Evolutionary conservation across 164 flowering plant species (phyloP).

Genomic region (Annona cherimola): DNA sequence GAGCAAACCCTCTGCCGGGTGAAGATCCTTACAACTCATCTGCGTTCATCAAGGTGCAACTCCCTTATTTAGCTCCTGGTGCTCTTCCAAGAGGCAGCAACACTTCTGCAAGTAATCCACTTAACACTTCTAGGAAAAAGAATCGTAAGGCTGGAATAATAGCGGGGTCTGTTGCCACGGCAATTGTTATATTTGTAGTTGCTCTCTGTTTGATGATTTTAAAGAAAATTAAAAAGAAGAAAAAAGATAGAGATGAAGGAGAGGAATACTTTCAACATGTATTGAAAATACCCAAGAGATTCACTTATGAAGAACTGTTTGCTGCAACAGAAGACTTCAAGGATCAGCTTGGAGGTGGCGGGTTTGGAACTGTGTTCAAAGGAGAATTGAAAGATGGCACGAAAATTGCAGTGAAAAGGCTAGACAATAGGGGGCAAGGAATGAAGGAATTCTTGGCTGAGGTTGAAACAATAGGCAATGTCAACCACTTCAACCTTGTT

Average conservation of each 20-base stretch:
- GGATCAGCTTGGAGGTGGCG: neutral
- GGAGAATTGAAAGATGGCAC: constrained; percentile 4
- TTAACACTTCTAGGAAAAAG: neutral
- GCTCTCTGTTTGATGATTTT: neutral
- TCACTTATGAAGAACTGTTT: neutral
- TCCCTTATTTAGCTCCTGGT: too few relatives aligned
- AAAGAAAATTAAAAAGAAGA: neutral
- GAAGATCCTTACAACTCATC: too few relatives aligned
- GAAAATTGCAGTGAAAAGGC: constrained; percentile 65
- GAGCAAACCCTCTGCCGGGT: too few relatives aligned
- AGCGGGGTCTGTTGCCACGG: constrained; percentile 2
- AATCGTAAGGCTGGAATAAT: neutral
- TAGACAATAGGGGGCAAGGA: constrained; percentile 64
- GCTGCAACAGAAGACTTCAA: neutral
- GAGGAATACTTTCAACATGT: neutral
- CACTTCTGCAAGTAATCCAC: neutral
- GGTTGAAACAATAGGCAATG: constrained; percentile 17
- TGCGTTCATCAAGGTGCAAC: too few relatives aligned
- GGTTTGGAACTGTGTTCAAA: constrained; percentile 4
- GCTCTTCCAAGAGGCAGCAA: too few relatives aligned
- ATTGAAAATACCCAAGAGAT: neutral
- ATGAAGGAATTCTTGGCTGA: constrained; percentile 44
- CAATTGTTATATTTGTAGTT: neutral
- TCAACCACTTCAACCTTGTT: constrained; percentile 26
- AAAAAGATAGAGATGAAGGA: neutral